These are phyloP conservation scores for Vaccinium vitisidaea DNA, from an alignment of 148 eudicot genomes.

Conservation along the genomic window DNA sequence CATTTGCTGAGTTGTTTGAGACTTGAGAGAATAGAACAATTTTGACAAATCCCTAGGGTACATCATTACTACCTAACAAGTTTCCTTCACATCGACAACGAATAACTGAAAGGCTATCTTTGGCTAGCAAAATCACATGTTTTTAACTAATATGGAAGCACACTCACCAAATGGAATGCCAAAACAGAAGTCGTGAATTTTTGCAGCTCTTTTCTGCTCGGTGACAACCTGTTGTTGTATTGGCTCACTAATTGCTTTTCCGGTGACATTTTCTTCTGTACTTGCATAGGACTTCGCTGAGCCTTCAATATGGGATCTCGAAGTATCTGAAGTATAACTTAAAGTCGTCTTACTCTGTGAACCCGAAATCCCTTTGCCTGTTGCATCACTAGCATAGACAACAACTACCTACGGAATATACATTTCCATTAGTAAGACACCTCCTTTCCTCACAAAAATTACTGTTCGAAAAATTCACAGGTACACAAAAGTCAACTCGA, in stretches of 20 bases:
- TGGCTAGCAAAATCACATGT: neutral
- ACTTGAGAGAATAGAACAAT: neutral
- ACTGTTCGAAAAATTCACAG: too few relatives aligned
- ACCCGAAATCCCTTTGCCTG: constrained; percentile 35
- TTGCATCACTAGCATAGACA: constrained; percentile 50
- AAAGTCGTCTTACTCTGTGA: constrained; percentile 43
- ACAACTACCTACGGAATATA: constrained; percentile 36
- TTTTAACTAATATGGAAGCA: neutral
- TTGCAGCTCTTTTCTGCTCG: constrained; percentile 57
- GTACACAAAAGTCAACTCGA: too few relatives aligned
- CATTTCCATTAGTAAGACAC: constrained; percentile 14
- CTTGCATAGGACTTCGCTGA: constrained; percentile 28
- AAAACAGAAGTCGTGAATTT: constrained; percentile 86
- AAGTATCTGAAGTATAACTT: constrained; percentile 43
- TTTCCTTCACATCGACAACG: neutral
- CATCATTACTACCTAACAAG: neutral
- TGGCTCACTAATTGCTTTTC: constrained; percentile 38
- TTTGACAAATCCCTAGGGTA: neutral
- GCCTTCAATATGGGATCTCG: constrained; percentile 33
- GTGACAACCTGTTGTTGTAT: constrained; percentile 23
- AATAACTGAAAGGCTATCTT: neutral
- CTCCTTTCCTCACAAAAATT: too few relatives aligned
- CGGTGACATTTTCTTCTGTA: constrained; percentile 38
- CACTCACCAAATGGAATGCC: constrained; percentile 93
- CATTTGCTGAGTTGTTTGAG: neutral